Base-by-base conservation (phyloP, 495 filamentous ascomycete species). In the Penicillium waksmanii region DNA sequence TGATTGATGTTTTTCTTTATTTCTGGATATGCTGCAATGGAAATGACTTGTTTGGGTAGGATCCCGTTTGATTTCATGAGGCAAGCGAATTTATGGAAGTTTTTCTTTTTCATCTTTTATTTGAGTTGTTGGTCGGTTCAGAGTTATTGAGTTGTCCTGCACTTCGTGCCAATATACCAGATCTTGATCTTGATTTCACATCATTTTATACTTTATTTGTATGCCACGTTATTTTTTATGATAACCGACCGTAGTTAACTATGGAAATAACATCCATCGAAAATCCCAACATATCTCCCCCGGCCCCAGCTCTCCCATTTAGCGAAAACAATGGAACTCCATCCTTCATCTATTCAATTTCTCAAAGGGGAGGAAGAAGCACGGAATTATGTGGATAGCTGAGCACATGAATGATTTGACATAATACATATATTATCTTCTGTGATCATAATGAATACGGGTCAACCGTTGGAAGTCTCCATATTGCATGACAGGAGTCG, bases 21-120 rank as follows among this genome's bases (percentile, higher is more conserved):
- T 17, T 43, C 23, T 46, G 53, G 40, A 43, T 42, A 53, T 43
- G 51, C 31, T 53, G 42, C 36, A 33, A 57, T 57, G 54, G 54
- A 53, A 46, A 55, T 49, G 53, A 62, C 44, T 31, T 56, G 48
- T 44, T 51, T 58, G 43, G 51, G 56, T 58, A 52, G 56, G 61
- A 51, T 36, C 51, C 51, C 25, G 53, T 15, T 53, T 57, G 52
- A 2, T 49, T 54, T 53, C 19, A 58, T 15, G 49, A 47, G 19
- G 46, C 46, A 48, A 48, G 46, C 25, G 34, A 17, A 35, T 53
- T 27, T 50, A 42, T 57, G 15, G 25, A 42, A 42, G 31, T 52
- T 46, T 34, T 18, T 51, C 9, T 43, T 57, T 47, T 47, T 44
- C 17, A 5, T 44, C 42, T 44, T 19, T 44, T 44, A 9, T 11